These are phyloP conservation scores for Phytophthora pistaciae DNA, from an alignment of 352 stramenopile species.

Conservation along the genomic window DNA sequence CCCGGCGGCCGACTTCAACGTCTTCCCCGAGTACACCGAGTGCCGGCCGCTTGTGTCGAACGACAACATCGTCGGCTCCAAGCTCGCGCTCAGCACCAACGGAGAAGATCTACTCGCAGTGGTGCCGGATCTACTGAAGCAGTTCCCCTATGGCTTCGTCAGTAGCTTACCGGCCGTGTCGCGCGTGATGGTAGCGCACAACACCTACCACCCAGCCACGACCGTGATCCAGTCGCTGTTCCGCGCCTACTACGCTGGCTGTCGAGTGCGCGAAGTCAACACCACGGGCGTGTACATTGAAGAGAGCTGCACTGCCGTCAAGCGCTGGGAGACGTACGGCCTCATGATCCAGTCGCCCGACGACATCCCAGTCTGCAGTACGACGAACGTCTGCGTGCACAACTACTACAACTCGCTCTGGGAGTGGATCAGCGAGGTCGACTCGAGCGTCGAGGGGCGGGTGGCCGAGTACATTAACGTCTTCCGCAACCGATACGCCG, in stretches of 20 bases:
- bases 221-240: conserved; percentile 25
- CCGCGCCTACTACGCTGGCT: not conserved
- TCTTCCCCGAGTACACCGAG: conserved; percentile 36
- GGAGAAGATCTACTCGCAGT: conserved; percentile 25
- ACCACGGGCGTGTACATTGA: not conserved
- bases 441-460: not conserved
- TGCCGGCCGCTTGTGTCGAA: conserved; percentile 27
- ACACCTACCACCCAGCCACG: conserved; percentile 14
- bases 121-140: conserved; percentile 23
- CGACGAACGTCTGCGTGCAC: not conserved
- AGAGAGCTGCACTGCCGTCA: not conserved
- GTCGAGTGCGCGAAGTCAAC: not conserved
- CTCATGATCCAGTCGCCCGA: conserved; percentile 1
- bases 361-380: not conserved
- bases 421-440: conserved; percentile 11
- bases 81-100: conserved; percentile 13
- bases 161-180: conserved; percentile 24
- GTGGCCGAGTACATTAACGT: conserved; percentile 5
- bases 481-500: conserved; percentile 21
- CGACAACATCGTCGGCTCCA: conserved; percentile 17
- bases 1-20: conserved; percentile 26
- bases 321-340: not conserved
- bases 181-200: conserved; percentile 7
- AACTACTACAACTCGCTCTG: conserved; percentile 8
- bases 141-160: conserved; percentile 26